Evolutionary conservation across 139 green algal species (phyloP).

Genomic region (Chlorella ohadii): DNA sequence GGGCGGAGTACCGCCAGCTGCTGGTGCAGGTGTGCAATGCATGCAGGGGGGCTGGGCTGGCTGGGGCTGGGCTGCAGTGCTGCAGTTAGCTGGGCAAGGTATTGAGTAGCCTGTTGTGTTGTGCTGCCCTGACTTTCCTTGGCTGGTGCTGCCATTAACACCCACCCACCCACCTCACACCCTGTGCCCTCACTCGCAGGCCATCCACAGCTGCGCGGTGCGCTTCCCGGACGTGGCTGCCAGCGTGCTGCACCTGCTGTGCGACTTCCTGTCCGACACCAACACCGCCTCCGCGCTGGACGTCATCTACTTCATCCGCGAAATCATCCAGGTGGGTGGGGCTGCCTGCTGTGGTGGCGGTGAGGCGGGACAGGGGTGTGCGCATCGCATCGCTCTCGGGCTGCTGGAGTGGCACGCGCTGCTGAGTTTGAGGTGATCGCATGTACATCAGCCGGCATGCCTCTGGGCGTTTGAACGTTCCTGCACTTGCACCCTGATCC

Average conservation of each 20-base stretch:
- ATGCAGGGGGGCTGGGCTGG: too few species aligned
- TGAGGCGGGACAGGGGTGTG: too few species aligned
- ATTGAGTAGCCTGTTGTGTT: too few species aligned
- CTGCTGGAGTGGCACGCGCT: too few species aligned
- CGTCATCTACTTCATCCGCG: slow-evolving; percentile 79
- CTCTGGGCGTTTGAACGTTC: too few species aligned
- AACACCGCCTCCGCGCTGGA: slow-evolving; percentile 90
- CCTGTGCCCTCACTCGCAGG: slow-evolving; percentile 20
- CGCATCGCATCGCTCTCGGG: too few species aligned
- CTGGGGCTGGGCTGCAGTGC: not conserved
- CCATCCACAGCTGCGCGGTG: slow-evolving; percentile 94
- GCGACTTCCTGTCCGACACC: slow-evolving; percentile 96
- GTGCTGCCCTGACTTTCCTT: too few species aligned
- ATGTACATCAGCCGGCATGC: too few species aligned
- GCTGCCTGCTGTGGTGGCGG: not conserved
- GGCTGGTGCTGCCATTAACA: too few species aligned
- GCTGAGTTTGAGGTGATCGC: too few species aligned
- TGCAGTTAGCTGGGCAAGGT: not conserved
- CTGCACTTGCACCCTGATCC: too few species aligned
- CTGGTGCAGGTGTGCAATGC: slow-evolving; percentile 73
- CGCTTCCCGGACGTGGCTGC: slow-evolving; percentile 95
- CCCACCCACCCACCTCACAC: not conserved
- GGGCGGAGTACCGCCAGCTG: slow-evolving; percentile 93
- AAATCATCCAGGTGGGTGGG: slow-evolving; percentile 80
- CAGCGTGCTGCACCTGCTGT: slow-evolving; percentile 95